These are phyloP conservation scores for Sporothrix humicola DNA, from an alignment of 2,329 filamentous ascomycete species.

Conservation along the genomic window DNA sequence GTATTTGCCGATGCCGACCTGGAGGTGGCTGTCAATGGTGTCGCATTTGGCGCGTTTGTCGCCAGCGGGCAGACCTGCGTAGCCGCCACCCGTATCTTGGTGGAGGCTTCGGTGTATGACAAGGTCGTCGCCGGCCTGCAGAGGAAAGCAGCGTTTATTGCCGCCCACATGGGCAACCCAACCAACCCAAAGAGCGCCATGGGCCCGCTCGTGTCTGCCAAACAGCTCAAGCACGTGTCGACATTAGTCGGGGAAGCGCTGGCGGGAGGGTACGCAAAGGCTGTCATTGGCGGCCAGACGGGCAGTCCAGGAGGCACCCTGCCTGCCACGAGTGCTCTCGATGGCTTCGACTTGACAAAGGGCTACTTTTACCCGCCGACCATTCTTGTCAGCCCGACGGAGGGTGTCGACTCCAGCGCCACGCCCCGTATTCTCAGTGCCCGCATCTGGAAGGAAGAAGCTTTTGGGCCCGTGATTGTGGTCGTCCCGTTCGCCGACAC, in stretches of 20 bases:
- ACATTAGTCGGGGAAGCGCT: conserved; percentile 69
- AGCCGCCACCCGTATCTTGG: conserved; percentile 75
- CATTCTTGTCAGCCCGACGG: conserved; percentile 59
- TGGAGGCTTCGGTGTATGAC: conserved; percentile 70
- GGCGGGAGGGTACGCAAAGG: conserved; percentile 50
- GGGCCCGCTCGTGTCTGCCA: conserved; percentile 66
- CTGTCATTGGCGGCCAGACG: conserved; percentile 49
- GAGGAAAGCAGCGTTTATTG: conserved; percentile 64
- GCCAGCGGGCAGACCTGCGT: conserved; percentile 66
- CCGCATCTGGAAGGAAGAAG: conserved; percentile 78
- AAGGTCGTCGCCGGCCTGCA: conserved; percentile 68
- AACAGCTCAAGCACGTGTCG: conserved; percentile 70
- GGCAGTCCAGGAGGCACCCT: conserved; percentile 46
- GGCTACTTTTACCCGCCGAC: conserved; percentile 83
- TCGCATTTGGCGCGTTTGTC: conserved; percentile 64
- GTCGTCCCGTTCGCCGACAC: conserved; percentile 78
- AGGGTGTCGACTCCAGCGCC: background rate
- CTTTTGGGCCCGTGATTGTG: conserved; percentile 80
- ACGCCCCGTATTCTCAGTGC: conserved; percentile 60
- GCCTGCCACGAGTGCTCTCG: conserved; percentile 54
- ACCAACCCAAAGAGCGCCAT: conserved; percentile 64
- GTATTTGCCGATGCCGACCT: conserved; percentile 70
- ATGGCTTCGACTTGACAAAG: conserved; percentile 58
- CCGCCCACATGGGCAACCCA: conserved; percentile 61
- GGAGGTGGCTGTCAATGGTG: conserved; percentile 70